Evolutionary conservation across 2,329 filamentous ascomycete genomes (phyloP).

Genomic region (Hypocreales sp.): DNA sequence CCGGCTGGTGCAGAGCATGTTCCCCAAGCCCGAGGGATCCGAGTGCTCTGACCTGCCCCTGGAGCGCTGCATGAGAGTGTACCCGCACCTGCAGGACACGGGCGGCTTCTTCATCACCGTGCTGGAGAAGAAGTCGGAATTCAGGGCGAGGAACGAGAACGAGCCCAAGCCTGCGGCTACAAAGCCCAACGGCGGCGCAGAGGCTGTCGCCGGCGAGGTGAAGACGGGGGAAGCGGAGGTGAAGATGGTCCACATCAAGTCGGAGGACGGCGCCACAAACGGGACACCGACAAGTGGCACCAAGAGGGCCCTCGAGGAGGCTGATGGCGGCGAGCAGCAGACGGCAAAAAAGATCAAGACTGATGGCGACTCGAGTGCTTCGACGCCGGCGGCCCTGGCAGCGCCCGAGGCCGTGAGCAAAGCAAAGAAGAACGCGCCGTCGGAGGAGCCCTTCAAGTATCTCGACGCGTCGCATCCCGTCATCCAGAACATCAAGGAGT

Average conservation of each 20-base stretch:
- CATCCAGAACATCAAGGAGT: constrained; percentile 60
- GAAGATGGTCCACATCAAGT: constrained; percentile 11
- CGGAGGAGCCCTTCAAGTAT: constrained; percentile 93
- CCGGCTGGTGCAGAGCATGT: constrained; percentile 69
- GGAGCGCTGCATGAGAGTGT: constrained; percentile 84
- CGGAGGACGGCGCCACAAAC: constrained; percentile 12
- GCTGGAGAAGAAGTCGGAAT: constrained; percentile 79
- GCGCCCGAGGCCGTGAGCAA: constrained; percentile 12
- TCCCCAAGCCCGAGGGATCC: constrained; percentile 43
- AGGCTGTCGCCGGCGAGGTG: constrained; percentile 3
- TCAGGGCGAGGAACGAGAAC: constrained; percentile 60
- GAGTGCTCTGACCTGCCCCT: constrained; percentile 54
- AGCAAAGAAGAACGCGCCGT: constrained; percentile 32
- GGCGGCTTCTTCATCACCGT: constrained; percentile 97
- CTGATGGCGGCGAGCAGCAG: constrained; percentile 19
- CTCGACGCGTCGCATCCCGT: constrained; percentile 60
- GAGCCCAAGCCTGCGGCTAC: background rate
- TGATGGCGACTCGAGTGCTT: constrained; percentile 9
- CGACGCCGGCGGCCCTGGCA: constrained; percentile 4
- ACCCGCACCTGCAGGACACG: constrained; percentile 90
- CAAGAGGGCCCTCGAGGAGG: constrained; percentile 19
- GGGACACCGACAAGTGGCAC: constrained; percentile 10
- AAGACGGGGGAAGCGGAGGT: constrained; percentile 13
- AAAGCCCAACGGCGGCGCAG: constrained; percentile 3
- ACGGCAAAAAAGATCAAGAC: constrained; percentile 34